Evolutionary conservation across 2,329 filamentous ascomycete species (phyloP).

Genomic region (Paracoccidioides brasiliensis): DNA sequence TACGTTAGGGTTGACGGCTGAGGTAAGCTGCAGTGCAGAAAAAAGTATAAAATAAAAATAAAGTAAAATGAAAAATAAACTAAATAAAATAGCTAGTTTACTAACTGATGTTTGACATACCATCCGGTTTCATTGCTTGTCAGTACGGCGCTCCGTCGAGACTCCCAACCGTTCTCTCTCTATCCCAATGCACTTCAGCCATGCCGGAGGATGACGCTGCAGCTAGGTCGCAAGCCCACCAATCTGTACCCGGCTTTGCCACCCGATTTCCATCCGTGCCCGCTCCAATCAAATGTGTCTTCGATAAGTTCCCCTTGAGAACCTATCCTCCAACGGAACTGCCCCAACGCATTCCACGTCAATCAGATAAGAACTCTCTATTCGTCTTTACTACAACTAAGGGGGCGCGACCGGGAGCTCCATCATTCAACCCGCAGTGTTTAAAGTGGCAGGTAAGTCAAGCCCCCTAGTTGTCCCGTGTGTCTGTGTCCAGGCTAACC

Average conservation of each 20-base stretch:
- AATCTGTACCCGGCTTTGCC: slow-evolving; percentile 9
- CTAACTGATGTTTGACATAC: too few species aligned
- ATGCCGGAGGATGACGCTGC: slow-evolving; percentile 14
- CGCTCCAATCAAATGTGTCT: slow-evolving; percentile 63
- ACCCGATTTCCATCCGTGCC: slow-evolving; percentile 40
- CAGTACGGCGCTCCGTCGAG: too few species aligned
- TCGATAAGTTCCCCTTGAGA: slow-evolving; percentile 68
- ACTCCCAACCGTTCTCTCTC: background rate
- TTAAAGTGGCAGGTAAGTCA: slow-evolving; percentile 81
- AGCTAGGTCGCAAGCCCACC: slow-evolving; percentile 3
- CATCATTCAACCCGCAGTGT: slow-evolving; percentile 85
- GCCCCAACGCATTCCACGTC: slow-evolving; percentile 46
- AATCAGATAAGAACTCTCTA: slow-evolving; percentile 43
- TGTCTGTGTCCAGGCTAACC: too few species aligned
- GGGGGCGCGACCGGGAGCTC: slow-evolving; percentile 47
- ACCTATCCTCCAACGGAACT: slow-evolving; percentile 64
- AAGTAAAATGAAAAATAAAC: too few species aligned
- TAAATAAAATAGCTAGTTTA: too few species aligned
- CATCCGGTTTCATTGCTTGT: too few species aligned
- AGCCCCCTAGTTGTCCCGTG: too few species aligned
- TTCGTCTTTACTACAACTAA: slow-evolving; percentile 61
- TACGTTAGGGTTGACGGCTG: too few species aligned
- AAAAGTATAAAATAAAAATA: too few species aligned
- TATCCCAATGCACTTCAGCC: slow-evolving; percentile 12
- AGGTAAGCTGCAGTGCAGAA: too few species aligned